Conservation (phyloP, 768 basidiomycete genomes). For the Boletus fagicola region DNA sequence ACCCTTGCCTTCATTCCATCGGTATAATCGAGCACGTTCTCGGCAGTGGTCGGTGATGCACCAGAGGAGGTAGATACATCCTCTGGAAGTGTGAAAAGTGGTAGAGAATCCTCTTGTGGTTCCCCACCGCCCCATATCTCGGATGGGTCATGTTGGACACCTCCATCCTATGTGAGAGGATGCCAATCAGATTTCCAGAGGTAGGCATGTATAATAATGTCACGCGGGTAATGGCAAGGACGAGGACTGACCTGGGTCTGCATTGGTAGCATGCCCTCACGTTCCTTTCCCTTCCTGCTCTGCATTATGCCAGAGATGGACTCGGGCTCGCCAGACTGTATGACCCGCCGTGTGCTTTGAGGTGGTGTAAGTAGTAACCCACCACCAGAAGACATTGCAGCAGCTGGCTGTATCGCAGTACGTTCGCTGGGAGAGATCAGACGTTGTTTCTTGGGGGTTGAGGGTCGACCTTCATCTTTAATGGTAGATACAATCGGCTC, state of each 20-base stretch:
- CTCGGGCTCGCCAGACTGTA: background rate
- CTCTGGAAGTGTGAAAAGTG: conserved; percentile 18
- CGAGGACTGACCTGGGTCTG: conserved; percentile 15
- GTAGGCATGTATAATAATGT: background rate
- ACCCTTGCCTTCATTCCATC: conserved; percentile 23
- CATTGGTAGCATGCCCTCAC: conserved; percentile 7
- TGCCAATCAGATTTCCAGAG: background rate
- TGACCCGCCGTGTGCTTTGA: conserved; percentile 18
- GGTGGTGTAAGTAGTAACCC: conserved; percentile 28
- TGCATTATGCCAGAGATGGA: conserved; percentile 3
- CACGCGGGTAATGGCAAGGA: background rate
- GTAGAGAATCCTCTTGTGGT: conserved; percentile 17
- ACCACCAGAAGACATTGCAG: background rate
- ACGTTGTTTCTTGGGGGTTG: conserved; percentile 26
- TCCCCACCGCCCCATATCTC: background rate
- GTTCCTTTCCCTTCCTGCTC: conserved; percentile 31
- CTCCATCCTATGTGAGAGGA: background rate
- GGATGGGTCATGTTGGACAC: background rate
- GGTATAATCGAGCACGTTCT: conserved; percentile 28
- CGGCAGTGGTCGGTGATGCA: conserved; percentile 25
- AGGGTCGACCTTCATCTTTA: conserved; percentile 19
- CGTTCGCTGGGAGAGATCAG: conserved; percentile 1
- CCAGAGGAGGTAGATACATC: conserved; percentile 12
- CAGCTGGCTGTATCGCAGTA: background rate
- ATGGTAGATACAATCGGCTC: background rate